Evolutionary conservation across 192 early-diverging fungal species (phyloP), one percentile per base, ranked within the genome.

Genomic region (Paraglomus occultum): DNA sequence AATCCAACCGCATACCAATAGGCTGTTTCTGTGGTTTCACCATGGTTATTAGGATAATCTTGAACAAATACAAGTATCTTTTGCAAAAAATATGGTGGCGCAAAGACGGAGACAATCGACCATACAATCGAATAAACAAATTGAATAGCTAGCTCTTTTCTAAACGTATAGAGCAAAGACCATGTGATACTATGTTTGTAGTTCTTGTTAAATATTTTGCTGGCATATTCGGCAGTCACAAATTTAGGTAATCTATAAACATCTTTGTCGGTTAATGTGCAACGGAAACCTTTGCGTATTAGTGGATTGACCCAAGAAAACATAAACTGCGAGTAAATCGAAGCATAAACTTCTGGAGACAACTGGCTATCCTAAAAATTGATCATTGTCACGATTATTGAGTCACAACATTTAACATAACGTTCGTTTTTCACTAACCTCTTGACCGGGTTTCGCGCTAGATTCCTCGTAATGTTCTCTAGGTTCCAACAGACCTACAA

Each of bases 1-100:
- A 92, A 63, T 31, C 85, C 85, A 42, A 87, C 75, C 0, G 86
- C 86, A 52, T 84, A 89, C 39, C 85, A 59, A 49, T 83, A 92
- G 1, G 87, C 83, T 9, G 75, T 79, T 18, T 23, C 38, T 44
- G 53, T 57, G 5, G 66, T 22, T 1, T 74, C 53, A 23, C 79
- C 79, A 11, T 38, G 22, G 22, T 54, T 54, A 68, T 44, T 68
- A 2, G 66, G 66, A 31, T 68, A 68, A 43, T 84, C 70, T 72
- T 83, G 75, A 20, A 89, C 85, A n/a, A 76, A 81, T 8, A 76
- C 68, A 54, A 89, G 58, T 18, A 89, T 82, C 38, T 77, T 78
- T 71, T 85, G 78, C 51, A 89, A 65, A 60, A 82, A 88, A 70
- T 80, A 88, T 11, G 87, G 82, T 12, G 82, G 82, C 6, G 77